Evolutionary conservation across 108 stramenopile species (phyloP).

Genomic region (Cyclotella atomus): DNA sequence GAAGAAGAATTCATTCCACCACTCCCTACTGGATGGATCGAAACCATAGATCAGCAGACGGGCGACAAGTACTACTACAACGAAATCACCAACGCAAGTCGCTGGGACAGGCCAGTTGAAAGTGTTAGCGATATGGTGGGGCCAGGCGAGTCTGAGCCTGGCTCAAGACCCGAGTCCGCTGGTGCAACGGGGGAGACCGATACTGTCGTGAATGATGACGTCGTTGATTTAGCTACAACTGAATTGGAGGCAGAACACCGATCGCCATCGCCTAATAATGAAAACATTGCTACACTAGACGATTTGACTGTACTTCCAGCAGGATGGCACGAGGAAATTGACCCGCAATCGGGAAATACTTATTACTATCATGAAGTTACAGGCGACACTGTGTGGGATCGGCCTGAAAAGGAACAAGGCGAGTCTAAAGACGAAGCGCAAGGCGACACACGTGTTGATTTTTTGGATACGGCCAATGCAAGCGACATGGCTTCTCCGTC

Average conservation of each 20-base stretch:
- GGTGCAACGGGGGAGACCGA: neutral
- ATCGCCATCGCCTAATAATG: neutral
- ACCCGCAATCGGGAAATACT: conserved; percentile 49
- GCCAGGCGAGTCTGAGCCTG: neutral
- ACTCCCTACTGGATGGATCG: conserved; percentile 55
- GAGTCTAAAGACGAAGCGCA: neutral
- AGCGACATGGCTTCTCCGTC: neutral
- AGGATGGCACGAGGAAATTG: conserved; percentile 64
- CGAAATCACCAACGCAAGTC: conserved; percentile 39
- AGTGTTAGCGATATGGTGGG: neutral
- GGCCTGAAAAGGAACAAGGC: conserved; percentile 18
- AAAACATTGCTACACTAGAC: neutral
- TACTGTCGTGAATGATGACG: neutral
- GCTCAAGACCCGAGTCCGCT: neutral
- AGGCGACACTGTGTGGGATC: conserved; percentile 60
- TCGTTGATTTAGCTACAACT: neutral
- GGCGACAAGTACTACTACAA: conserved; percentile 66
- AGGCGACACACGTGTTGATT: neutral
- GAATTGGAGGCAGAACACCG: neutral
- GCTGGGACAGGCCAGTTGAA: conserved; percentile 12
- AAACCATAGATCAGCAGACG: conserved; percentile 45
- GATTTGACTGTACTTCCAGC: conserved; percentile 18
- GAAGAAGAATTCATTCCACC: conserved; percentile 13
- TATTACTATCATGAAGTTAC: conserved; percentile 59
- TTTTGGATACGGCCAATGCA: too few species aligned